phyloP scores from a whole-genome alignment of 73 alveolate genomes.

The Loxodes magnus region DNA sequence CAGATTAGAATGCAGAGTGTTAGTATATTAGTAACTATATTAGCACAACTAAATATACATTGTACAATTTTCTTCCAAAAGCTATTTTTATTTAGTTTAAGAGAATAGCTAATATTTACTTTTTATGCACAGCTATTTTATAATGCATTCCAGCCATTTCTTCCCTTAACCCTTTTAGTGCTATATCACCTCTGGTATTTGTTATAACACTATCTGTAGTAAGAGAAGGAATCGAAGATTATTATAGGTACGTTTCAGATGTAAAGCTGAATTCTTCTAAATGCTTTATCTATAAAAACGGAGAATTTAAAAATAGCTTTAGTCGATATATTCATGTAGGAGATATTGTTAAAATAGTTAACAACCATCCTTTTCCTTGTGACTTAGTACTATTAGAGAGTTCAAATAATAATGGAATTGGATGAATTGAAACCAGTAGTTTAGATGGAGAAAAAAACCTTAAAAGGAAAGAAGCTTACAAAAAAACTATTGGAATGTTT shows the following conservation, averaged over 20 bases:
- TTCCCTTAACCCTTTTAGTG: conserved; percentile 86
- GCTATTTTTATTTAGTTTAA: conserved; percentile 41
- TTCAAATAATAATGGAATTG: conserved; percentile 71
- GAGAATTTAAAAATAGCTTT: conserved; percentile 14
- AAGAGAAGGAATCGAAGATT: conserved; percentile 92
- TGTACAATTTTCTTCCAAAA: conserved; percentile 47
- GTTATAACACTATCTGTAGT: conserved; percentile 91
- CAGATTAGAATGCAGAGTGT: no score
- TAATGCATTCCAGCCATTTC: conserved; percentile 71
- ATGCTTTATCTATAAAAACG: conserved; percentile 19
- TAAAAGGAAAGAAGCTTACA: conserved; percentile 52
- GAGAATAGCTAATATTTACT: conserved; percentile 69
- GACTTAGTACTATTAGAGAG: conserved; percentile 83
- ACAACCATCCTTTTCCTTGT: conserved; percentile 77
- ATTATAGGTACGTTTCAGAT: conserved; percentile 45
- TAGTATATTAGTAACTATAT: no score
- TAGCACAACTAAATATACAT: conserved; percentile 61
- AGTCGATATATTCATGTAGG: conserved; percentile 37
- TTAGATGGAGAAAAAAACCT: conserved; percentile 97
- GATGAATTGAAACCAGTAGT: conserved; percentile 84
- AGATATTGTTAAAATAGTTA: conserved; percentile 19
- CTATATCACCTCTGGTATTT: conserved; percentile 88
- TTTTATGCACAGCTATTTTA: conserved; percentile 55
- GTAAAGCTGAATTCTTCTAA: conserved; percentile 11
- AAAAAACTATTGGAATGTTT: neutral